Percentiles rank a stretch among this genome's conserved stretches.
These are phyloP conservation scores for Rhodamnia argentea DNA, from an alignment of 345 rosid species.

Conservation along the genomic window DNA sequence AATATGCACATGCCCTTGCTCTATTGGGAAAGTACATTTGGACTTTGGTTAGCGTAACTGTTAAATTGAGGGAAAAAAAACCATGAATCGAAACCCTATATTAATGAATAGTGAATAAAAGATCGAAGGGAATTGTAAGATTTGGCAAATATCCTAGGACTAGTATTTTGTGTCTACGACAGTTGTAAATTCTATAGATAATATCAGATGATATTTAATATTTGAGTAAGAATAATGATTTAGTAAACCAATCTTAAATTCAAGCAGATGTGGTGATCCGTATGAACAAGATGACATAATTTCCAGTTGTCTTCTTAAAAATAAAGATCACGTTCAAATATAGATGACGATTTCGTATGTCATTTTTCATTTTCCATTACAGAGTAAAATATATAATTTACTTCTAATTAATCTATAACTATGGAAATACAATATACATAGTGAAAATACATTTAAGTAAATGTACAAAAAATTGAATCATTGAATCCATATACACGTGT, in stretches of 20 bases:
- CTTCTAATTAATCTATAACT: no score
- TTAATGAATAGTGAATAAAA: not conserved
- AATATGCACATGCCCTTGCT: not conserved
- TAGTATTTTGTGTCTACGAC: not conserved
- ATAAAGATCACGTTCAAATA: no score
- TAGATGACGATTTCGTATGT: no score
- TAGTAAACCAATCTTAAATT: not conserved
- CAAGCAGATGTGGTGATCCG: not conserved
- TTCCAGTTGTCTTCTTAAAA: no score
- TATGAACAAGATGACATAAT: no score
- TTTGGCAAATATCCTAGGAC: not conserved
- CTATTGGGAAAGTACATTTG: not conserved
- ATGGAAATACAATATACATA: no score
- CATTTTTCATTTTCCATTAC: no score
- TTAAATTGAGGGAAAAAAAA: not conserved
- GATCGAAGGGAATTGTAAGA: not conserved
- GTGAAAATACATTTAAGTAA: no score
- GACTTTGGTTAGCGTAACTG: not conserved
- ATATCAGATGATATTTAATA: not conserved
- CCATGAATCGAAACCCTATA: not conserved
- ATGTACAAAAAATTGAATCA: no score
- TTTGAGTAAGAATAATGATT: not conserved
- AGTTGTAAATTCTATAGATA: not conserved
- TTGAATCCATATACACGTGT: no score
- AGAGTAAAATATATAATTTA: no score